Percentiles rank a stretch among this genome's conserved stretches.
Conservation (phyloP, 805 yeast genomes). For the Ogataea saltuana region DNA sequence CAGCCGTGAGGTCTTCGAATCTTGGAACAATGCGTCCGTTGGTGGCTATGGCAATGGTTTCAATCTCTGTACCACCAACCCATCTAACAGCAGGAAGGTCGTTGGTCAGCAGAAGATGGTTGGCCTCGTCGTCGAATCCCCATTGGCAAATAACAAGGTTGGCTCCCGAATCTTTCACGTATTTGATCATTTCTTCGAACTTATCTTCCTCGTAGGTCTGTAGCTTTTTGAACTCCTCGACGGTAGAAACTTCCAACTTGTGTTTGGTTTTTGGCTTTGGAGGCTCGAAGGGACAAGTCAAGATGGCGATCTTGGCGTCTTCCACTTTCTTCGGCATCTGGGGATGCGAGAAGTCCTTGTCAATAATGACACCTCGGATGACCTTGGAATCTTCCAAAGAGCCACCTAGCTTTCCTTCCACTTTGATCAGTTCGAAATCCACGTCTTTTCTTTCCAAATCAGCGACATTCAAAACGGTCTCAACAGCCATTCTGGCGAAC, state of each 20-base stretch:
- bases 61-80: constrained; percentile 98
- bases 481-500: constrained; percentile 97
- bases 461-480: constrained; percentile 89
- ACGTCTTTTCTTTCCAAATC: constrained; percentile 92
- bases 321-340: constrained; percentile 87
- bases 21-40: constrained; percentile 96
- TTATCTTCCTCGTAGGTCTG: constrained; percentile 92
- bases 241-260: constrained; percentile 89
- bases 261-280: constrained; percentile 99
- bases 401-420: constrained; percentile 96
- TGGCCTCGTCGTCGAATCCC: constrained; percentile 99
- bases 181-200: constrained; percentile 85
- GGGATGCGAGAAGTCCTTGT: constrained; percentile 96
- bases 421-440: constrained; percentile 92
- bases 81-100: constrained; percentile 95
- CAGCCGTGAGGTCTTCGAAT: constrained; percentile 83
- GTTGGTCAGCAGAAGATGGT: constrained; percentile 84
- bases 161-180: constrained; percentile 88
- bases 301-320: constrained; percentile 87
- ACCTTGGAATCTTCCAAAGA: constrained; percentile 80
- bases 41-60: constrained; percentile 95
- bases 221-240: constrained; percentile 87
- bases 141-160: constrained; percentile 97
- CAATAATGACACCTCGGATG: constrained; percentile 89
- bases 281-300: constrained; percentile 99